Evolutionary conservation across 2,329 filamentous ascomycete species (phyloP), one percentile per base, ranked within the genome.

Genomic region (Exophiala spinifera): DNA sequence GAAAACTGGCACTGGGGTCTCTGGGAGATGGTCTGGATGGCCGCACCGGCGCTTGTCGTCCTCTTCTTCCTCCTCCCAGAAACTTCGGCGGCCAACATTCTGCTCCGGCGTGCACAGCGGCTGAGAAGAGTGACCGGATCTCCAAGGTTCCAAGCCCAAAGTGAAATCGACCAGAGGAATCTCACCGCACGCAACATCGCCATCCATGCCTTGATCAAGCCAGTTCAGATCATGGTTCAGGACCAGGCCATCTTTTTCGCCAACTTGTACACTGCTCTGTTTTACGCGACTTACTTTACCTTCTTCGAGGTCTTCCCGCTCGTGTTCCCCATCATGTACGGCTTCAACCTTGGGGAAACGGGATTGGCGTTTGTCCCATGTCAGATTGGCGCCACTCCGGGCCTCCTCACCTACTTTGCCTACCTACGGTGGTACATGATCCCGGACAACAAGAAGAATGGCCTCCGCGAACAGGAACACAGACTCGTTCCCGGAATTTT

Each of bases 291-390:
- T 21, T 70, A 69, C 49, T 79, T 78, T 57, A 70, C 71, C 8
- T 86, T 78, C 69, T 86, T 86, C 64, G 83, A 86, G 62, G 79
- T 79, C 17, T 86, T 86, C 67, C 82, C 83, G 3, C 70, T 84
- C 10, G 81, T 86, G 49, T 87, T 83, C 65, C 75, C 76, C 1
- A 74, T 74, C 36, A 71, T 77, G 63, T 86, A 87, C 67, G 67
- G 71, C 64, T 84, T 87, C 76, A 77, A 73, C 51, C 67, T 79
- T 1, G 81, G 82, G 20, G 66, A 82, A 59, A 70, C 79, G 57
- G 81, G 83, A 25, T 75, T 86, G 7, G 76, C 83, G 39, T 86
- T 86, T 43, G 70, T 82, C 46, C 80, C 78, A 57, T 75, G 85
- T 62, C 69, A 82, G 21, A 74, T 85, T n/a, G 73, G 79, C 5